phyloP scores from a whole-genome alignment of 2,329 filamentous ascomycete genomes.

The Ascochyta fabae region DNA sequence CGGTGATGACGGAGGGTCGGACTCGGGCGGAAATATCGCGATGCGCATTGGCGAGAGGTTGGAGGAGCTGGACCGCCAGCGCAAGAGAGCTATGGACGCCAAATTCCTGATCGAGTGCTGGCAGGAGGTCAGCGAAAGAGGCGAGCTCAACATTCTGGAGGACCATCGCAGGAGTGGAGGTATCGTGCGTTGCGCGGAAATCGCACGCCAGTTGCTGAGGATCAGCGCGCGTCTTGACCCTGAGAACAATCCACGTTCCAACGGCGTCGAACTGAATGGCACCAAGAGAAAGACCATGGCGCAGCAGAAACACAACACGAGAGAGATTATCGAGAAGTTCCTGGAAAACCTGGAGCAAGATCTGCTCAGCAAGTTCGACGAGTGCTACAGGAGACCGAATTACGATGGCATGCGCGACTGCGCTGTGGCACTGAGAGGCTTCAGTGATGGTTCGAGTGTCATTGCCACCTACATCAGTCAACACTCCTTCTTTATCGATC shows the following conservation, averaged over 20 bases:
- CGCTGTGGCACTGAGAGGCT: constrained; percentile 90
- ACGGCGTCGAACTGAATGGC: constrained; percentile 58
- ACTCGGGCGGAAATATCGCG: constrained; percentile 80
- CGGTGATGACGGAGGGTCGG: constrained; percentile 60
- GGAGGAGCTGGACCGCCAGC: constrained; percentile 92
- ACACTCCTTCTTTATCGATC: constrained; percentile 98
- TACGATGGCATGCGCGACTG: constrained; percentile 99
- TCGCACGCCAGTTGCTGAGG: constrained; percentile 88
- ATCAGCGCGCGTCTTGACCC: constrained; percentile 92
- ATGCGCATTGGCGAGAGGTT: constrained; percentile 93
- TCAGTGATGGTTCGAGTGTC: constrained; percentile 93
- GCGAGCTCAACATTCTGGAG: constrained; percentile 84
- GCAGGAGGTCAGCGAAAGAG: constrained; percentile 91
- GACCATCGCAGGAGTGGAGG: constrained; percentile 86
- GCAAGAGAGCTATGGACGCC: constrained; percentile 87
- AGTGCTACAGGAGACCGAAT: constrained; percentile 92
- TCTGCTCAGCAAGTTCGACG: constrained; percentile 93
- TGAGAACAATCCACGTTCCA: constrained; percentile 59
- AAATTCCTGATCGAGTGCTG: constrained; percentile 96
- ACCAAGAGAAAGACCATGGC: constrained; percentile 38
- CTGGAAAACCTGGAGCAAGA: constrained; percentile 96
- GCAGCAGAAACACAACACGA: constrained; percentile 66
- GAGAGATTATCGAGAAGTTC: constrained; percentile 95
- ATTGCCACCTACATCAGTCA: constrained; percentile 98
- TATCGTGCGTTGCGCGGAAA: constrained; percentile 92